Evolutionary conservation across 2,329 filamentous ascomycete genomes (phyloP), one percentile per base, ranked within the genome.

Genomic region (Penicillium frequentans): DNA sequence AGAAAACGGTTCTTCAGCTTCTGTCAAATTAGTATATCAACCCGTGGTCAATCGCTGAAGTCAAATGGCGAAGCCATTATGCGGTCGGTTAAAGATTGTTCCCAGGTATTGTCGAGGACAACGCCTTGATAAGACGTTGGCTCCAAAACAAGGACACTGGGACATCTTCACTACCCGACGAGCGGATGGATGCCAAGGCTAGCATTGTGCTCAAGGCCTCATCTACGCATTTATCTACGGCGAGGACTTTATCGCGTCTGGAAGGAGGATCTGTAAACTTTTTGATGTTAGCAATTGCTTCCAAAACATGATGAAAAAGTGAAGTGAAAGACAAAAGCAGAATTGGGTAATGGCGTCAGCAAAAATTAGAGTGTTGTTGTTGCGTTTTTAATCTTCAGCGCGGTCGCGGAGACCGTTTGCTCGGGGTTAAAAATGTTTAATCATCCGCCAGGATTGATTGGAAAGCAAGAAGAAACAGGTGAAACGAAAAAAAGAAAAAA

Each of bases 291-390:
- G 64, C 64, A 64, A 62, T 62, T 65, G 64, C 61, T 60, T 56
- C 55, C 44, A 56, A 46, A 57, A 23, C 49, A 46, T 31, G 9
- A 33, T 39, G n/a, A 55, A 53, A 33, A 19, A 27, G n/a, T 27
- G 37, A 51, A 35, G 44, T 51, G 33, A 58, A 37, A 49, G 29
- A 44, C 27, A 33, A 59, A 47, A 52, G 42, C 47, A 62, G 55
- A 47, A 49, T 49, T 56, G 49, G 55, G 52, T 47, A 58, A 14
- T 57, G 72, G 72, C 71, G 75, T 87, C 85, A 86, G 83, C 74
- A 86, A 87, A 87, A 87, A 87, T 87, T 87, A 87, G 84, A 87
- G 84, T 87, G 80, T 84, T 83, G 79, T 83, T 85, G 84, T 84
- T 85, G 81, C 80, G 64, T 78, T 80, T 72, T 82, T 75, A 64